Evolutionary conservation across 306 rosid genomes (phyloP).

Genomic region (Senna tora): DNA sequence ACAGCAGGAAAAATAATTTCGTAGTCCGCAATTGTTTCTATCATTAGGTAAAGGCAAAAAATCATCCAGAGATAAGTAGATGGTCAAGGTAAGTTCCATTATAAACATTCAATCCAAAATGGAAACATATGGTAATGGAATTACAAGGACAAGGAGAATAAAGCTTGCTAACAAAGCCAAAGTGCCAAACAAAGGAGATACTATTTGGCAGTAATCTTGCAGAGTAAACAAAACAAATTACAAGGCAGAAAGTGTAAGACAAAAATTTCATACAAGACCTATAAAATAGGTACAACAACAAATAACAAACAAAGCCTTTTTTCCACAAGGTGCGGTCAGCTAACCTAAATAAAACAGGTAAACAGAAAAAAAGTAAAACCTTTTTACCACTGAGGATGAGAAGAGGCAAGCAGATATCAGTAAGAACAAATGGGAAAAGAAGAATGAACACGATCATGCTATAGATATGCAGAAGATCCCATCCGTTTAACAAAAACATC

Average conservation of each 20-base stretch:
- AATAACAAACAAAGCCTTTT: too few relatives aligned
- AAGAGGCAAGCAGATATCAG: constrained; percentile 7
- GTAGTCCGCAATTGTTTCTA: not conserved
- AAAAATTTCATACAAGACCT: too few relatives aligned
- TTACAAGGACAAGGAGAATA: constrained; percentile 1
- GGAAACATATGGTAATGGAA: not conserved
- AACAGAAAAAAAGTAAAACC: constrained; percentile 32
- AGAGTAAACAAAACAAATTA: not conserved
- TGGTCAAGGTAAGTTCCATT: not conserved
- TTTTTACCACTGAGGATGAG: constrained; percentile 8
- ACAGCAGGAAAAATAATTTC: constrained; percentile 10
- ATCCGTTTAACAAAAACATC: not conserved
- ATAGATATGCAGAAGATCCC: not conserved
- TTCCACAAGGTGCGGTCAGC: not conserved
- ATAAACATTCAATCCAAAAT: not conserved
- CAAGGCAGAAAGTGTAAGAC: too few relatives aligned
- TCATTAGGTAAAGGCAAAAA: not conserved
- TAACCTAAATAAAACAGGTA: constrained; percentile 15
- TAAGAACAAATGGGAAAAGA: constrained; percentile 12
- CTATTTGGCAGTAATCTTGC: constrained; percentile 14
- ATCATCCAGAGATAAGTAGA: constrained; percentile 3
- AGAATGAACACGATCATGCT: constrained; percentile 19
- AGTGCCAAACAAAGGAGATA: too few relatives aligned
- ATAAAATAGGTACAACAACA: too few relatives aligned
- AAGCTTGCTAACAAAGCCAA: constrained; percentile 24